Percentiles rank a stretch among this genome's conserved stretches.
These are phyloP conservation scores for Aspergillus sp. DNA, from an alignment of 2,329 filamentous ascomycete genomes.

Conservation along the genomic window DNA sequence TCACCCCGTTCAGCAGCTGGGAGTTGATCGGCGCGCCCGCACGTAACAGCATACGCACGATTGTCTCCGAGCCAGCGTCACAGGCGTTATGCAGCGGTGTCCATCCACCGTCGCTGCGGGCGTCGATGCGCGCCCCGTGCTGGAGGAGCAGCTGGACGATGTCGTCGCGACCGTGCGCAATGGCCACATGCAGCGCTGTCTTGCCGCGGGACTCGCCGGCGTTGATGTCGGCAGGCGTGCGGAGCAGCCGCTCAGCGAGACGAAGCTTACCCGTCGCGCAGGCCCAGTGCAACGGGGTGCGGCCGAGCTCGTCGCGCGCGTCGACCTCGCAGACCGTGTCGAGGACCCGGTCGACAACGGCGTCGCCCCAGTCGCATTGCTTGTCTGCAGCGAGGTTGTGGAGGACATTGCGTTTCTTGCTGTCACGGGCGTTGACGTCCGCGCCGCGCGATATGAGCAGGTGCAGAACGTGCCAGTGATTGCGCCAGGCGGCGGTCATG, in stretches of 20 bases:
- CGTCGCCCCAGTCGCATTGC: constrained; percentile 48
- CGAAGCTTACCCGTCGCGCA: constrained; percentile 56
- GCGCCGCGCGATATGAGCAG: constrained; percentile 37
- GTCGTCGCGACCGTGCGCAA: constrained; percentile 41
- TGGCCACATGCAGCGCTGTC: constrained; percentile 52
- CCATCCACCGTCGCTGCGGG: constrained; percentile 51
- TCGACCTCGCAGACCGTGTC: constrained; percentile 41
- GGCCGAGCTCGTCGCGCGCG: constrained; percentile 46
- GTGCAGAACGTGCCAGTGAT: constrained; percentile 39
- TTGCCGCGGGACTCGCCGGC: constrained; percentile 43
- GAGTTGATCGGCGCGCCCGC: constrained; percentile 37
- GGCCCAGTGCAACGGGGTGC: constrained; percentile 59
- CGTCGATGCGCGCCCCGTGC: constrained; percentile 48
- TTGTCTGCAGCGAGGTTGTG: constrained; percentile 48
- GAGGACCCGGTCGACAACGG: constrained; percentile 44
- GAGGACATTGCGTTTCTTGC: constrained; percentile 31
- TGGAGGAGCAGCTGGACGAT: constrained; percentile 42
- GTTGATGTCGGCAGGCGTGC: constrained; percentile 40
- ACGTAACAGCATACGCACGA: constrained; percentile 45
- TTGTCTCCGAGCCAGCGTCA: constrained; percentile 47
- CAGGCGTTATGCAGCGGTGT: constrained; percentile 56
- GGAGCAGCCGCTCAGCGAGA: constrained; percentile 50
- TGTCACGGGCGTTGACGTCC: constrained; percentile 35
- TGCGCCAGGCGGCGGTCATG: constrained; percentile 46
- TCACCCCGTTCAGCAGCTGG: constrained; percentile 39